Percentiles rank a stretch among this genome's conserved stretches.
Evolutionary conservation across 2,329 filamentous ascomycete species (phyloP).

Genomic region (Tolypocladium pustulatum): DNA sequence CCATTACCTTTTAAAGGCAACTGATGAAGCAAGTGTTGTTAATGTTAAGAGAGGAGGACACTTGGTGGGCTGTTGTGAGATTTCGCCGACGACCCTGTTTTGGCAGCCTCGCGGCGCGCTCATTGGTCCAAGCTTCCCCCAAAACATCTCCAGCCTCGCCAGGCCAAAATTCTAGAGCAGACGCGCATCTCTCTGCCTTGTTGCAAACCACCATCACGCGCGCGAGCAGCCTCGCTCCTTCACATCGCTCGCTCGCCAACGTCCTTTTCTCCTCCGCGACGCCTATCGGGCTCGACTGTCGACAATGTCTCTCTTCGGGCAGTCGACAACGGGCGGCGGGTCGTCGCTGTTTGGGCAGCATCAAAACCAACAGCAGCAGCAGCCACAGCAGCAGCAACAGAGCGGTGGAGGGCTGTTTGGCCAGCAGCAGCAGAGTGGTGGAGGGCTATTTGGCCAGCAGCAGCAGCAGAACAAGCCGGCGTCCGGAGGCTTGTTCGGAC

Average conservation of each 20-base stretch:
- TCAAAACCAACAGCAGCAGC: slow-evolving; percentile 8
- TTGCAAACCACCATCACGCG: slow-evolving; percentile 1
- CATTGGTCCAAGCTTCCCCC: slow-evolving; percentile 24
- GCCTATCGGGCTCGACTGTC: neutral
- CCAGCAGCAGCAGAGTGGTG: slow-evolving; percentile 13
- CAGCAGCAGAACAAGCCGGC: slow-evolving; percentile 6
- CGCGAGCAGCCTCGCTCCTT: slow-evolving; percentile 4
- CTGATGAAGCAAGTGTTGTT: neutral
- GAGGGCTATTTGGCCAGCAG: slow-evolving; percentile 22
- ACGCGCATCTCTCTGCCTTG: slow-evolving; percentile 7
- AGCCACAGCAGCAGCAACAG: slow-evolving; percentile 8
- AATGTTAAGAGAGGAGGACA: neutral
- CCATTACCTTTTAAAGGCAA: neutral
- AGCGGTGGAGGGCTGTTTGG: slow-evolving; percentile 22
- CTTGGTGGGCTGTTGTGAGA: neutral
- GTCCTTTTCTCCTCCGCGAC: neutral
- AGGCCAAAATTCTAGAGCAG: slow-evolving; percentile 20
- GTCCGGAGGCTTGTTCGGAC: slow-evolving; percentile 6
- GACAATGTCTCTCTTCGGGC: slow-evolving; percentile 25
- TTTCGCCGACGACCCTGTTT: neutral
- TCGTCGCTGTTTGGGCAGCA: slow-evolving; percentile 9
- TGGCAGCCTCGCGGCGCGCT: slow-evolving; percentile 5
- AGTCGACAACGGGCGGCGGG: slow-evolving; percentile 12
- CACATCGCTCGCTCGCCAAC: slow-evolving; percentile 1
- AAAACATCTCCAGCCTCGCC: slow-evolving; percentile 16